Percentiles rank a stretch among this genome's conserved stretches.
phyloP scores from a whole-genome alignment of 1,139 yeast species.

The Pichia norvegensis region DNA sequence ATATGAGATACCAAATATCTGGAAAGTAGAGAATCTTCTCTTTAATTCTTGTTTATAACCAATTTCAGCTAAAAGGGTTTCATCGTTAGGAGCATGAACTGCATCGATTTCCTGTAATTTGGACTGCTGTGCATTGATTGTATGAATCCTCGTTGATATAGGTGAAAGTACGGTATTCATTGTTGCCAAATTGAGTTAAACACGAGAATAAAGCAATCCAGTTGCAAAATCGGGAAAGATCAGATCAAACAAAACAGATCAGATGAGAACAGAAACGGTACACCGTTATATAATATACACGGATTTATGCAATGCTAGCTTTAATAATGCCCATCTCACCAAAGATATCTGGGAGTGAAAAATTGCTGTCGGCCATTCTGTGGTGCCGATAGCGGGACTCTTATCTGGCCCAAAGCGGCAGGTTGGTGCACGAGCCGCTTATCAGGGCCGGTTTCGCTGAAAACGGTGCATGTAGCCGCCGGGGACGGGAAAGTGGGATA shows the following conservation, averaged over 20 bases:
- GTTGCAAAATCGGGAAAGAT: too few species aligned
- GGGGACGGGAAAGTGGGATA: neutral
- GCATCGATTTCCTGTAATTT: conserved; percentile 23
- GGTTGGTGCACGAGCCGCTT: neutral
- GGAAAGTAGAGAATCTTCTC: conserved; percentile 41
- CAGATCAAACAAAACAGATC: too few species aligned
- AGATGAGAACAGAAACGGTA: neutral
- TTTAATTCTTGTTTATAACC: conserved; percentile 47
- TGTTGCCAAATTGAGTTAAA: too few species aligned
- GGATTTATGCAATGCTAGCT: too few species aligned
- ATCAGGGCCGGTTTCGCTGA: neutral
- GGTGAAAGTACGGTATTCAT: conserved; percentile 7
- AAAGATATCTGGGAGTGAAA: neutral
- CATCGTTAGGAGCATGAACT: conserved; percentile 28
- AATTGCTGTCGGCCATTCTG: neutral
- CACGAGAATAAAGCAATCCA: too few species aligned
- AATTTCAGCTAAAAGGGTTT: conserved; percentile 37
- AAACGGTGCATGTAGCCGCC: neutral
- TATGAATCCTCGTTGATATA: conserved; percentile 13
- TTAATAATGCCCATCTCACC: neutral
- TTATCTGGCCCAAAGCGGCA: neutral
- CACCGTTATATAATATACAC: neutral
- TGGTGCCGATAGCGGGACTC: neutral
- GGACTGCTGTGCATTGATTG: conserved; percentile 16
- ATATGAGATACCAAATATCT: conserved; percentile 47